Evolutionary conservation across 805 yeast species (phyloP), one percentile per base, ranked within the genome.

Genomic region (Schwanniomyces polymorphus): DNA sequence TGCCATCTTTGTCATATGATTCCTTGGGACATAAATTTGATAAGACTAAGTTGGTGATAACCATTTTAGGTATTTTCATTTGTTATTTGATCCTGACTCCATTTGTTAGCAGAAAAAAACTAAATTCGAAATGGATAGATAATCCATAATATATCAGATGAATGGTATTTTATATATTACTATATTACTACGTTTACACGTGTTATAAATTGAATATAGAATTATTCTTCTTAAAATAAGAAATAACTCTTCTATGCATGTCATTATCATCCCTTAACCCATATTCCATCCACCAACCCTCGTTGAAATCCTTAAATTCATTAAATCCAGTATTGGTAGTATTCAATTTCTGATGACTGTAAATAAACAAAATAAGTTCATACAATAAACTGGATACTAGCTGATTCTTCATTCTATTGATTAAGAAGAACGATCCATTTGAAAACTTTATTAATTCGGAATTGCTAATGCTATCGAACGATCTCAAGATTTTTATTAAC

Each of bases 1-100:
- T 86, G 43, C 97, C 98, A 0, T 88, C 97, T 0, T 80, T 80
- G 38, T 88, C 89, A 34, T 91, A 88, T 66, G 99, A 92, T 67
- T 73, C 81, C 43, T 74, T 92, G 62, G 79, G 84, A 23, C 68
- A 75, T 27, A 74, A 76, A 43, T 94, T 94, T 60, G 89, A 85
- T 56, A 86, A 81, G 58, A 60, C 70, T 11, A 85, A 82, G 54
- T 75, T 92, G 38, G 41, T 86, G 6, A 51, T 74, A 5, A 88
- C 97, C 0, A 75, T 91, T 2, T 64, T 67, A 0, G 71, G 76
- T 0, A 69, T 91, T 41, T 45, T 80, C 1, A 61, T 72, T 0
- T 72, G 72, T 0, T 80, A 80, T 40, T 51, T 75, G 5, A 56
- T 78, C n/a, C 63, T 82, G 27, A 78, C 75, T 41, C 91, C 91